Conservation (phyloP, 208 protist genomes). For the Naegleria fowleri region DNA sequence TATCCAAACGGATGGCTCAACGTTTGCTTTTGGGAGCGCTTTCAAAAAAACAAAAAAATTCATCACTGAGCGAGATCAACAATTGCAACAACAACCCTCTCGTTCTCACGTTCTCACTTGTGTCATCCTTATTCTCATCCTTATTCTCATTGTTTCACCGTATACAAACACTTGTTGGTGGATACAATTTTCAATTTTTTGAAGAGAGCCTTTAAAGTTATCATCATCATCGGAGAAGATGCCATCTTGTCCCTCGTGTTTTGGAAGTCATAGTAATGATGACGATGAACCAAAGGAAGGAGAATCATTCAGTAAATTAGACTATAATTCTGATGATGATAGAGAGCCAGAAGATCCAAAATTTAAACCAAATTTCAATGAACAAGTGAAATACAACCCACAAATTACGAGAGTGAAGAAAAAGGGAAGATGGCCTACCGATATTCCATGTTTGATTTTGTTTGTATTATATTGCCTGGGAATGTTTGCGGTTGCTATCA, state of each 20-base stretch:
- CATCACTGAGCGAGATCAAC: not conserved
- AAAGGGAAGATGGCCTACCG: slow-evolving; percentile 1
- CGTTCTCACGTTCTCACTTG: not conserved
- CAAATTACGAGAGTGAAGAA: slow-evolving; percentile 1
- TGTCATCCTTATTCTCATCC: not conserved
- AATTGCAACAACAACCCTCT: not conserved
- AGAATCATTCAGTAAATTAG: not conserved
- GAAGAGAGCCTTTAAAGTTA: too few species aligned
- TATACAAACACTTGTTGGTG: too few species aligned
- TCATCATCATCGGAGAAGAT: not conserved
- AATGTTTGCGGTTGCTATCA: not conserved
- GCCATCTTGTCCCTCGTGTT: not conserved
- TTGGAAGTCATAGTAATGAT: not conserved
- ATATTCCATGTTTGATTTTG: slow-evolving; percentile 6
- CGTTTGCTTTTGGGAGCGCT: not conserved
- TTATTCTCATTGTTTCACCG: too few species aligned
- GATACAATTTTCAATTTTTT: not conserved
- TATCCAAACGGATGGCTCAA: not conserved
- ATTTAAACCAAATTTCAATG: not conserved
- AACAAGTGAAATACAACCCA: not conserved
- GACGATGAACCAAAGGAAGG: not conserved
- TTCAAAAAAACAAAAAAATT: not conserved
- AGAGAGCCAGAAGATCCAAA: not conserved
- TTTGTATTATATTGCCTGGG: not conserved
- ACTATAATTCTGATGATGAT: not conserved